A percentile compares a stretch with the other conserved stretches of the same genome.
Conservation (phyloP, 2,329 filamentous ascomycete genomes). For the Epichloe uncinata region DNA sequence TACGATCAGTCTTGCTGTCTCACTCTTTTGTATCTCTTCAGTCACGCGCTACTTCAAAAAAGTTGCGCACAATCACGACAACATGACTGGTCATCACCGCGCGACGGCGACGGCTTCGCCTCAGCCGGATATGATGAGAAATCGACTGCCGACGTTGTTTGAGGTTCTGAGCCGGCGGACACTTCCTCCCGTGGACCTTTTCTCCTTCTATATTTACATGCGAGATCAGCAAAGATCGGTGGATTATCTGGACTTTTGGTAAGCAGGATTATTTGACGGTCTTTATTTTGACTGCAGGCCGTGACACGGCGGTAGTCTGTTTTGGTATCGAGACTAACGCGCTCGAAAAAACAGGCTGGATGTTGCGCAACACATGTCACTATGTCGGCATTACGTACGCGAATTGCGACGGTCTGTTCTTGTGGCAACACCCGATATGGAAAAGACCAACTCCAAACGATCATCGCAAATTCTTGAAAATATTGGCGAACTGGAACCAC, state of each 20-base stretch:
- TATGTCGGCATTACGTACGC: slow-evolving; percentile 93
- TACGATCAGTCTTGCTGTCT: neutral
- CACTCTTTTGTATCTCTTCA: neutral
- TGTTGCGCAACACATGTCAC: slow-evolving; percentile 96
- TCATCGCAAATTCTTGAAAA: slow-evolving; percentile 70
- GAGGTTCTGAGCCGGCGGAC: slow-evolving; percentile 91
- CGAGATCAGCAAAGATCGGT: slow-evolving; percentile 95
- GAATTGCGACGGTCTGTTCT: slow-evolving; percentile 88
- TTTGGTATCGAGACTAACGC: neutral
- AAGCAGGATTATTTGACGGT: slow-evolving; percentile 19
- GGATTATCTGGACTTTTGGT: slow-evolving; percentile 98
- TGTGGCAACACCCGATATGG: slow-evolving; percentile 80
- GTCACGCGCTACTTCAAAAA: neutral
- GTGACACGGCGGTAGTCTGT: neutral
- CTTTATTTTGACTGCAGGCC: neutral
- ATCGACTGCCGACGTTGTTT: slow-evolving; percentile 84
- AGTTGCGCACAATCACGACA: neutral
- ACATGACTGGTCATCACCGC: slow-evolving; percentile 13
- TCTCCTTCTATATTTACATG: slow-evolving; percentile 99
- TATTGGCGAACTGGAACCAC: slow-evolving; percentile 51
- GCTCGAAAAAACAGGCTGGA: slow-evolving; percentile 62
- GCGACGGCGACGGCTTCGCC: slow-evolving; percentile 34
- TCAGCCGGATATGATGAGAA: slow-evolving; percentile 51
- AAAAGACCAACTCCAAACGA: slow-evolving; percentile 67
- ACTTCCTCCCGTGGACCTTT: slow-evolving; percentile 89